A percentile compares a stretch with the other conserved stretches of the same genome.
Conservation (phyloP, 148 eudicot species). For the Vaccinium darrowii region DNA sequence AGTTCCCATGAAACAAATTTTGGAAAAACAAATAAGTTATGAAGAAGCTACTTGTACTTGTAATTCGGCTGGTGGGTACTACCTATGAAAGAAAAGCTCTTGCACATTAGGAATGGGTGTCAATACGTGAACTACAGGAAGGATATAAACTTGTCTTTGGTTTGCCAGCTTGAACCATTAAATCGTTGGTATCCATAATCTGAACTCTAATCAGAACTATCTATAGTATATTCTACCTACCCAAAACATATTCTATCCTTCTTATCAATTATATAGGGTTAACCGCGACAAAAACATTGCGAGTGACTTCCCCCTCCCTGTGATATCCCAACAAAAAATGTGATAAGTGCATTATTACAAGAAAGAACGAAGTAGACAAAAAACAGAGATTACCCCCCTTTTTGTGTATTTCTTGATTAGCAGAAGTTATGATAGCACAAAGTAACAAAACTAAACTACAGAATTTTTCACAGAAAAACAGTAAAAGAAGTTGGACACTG, state of each 20-base stretch:
- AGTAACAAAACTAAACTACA: background rate
- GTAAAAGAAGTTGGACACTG: background rate
- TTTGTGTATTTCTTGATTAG: background rate
- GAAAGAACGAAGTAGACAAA: background rate
- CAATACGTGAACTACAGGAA: background rate
- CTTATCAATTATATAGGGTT: background rate
- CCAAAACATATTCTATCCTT: background rate
- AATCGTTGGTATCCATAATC: background rate
- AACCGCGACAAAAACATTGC: background rate
- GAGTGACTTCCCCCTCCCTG: background rate
- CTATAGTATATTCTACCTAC: background rate
- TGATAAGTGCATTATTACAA: background rate
- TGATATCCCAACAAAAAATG: background rate
- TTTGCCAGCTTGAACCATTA: background rate
- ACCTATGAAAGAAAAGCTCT: background rate
- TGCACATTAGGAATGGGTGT: background rate
- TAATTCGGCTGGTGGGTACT: background rate
- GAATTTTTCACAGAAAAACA: background rate
- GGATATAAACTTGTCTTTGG: background rate
- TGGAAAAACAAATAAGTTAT: background rate
- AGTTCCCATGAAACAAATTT: background rate
- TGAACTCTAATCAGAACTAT: background rate
- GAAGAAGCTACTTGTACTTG: background rate
- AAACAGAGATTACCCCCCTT: background rate
- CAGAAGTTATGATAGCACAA: background rate